Conservation (phyloP, 148 eudicot genomes). For the Silene latifolia region DNA sequence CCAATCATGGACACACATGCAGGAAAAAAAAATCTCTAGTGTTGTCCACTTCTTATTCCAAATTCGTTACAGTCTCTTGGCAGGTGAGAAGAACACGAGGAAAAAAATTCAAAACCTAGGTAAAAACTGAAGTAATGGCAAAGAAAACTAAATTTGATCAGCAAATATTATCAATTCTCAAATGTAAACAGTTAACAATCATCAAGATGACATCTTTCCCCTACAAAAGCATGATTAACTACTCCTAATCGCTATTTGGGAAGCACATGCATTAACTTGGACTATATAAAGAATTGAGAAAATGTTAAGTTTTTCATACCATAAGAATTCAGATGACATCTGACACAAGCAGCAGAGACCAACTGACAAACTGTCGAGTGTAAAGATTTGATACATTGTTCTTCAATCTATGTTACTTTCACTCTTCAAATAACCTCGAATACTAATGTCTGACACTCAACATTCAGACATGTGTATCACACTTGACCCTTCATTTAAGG, state of each 20-base stretch:
- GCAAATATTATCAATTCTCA: not conserved
- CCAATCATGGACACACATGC: not conserved
- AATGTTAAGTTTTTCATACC: conserved; percentile 15
- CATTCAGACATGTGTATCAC: not conserved
- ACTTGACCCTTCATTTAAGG: no score
- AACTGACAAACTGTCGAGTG: conserved; percentile 5
- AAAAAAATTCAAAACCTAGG: not conserved
- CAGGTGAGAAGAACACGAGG: not conserved
- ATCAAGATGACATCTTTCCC: conserved; percentile 4
- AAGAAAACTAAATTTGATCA: not conserved
- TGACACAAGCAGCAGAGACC: conserved; percentile 20
- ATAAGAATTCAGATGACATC: conserved; percentile 16
- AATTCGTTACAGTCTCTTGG: not conserved
- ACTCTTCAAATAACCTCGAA: no score
- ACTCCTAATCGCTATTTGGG: not conserved
- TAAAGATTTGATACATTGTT: conserved; percentile 14
- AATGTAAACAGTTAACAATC: not conserved
- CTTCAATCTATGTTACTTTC: conserved; percentile 6
- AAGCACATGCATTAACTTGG: not conserved
- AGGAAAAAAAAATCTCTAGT: not conserved
- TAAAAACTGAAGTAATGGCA: not conserved
- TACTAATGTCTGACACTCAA: not conserved
- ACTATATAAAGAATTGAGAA: not conserved
- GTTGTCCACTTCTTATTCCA: not conserved
- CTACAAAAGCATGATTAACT: conserved; percentile 11